Base-by-base conservation (phyloP, 2,329 filamentous ascomycete species). In the Exophiala sp. region DNA sequence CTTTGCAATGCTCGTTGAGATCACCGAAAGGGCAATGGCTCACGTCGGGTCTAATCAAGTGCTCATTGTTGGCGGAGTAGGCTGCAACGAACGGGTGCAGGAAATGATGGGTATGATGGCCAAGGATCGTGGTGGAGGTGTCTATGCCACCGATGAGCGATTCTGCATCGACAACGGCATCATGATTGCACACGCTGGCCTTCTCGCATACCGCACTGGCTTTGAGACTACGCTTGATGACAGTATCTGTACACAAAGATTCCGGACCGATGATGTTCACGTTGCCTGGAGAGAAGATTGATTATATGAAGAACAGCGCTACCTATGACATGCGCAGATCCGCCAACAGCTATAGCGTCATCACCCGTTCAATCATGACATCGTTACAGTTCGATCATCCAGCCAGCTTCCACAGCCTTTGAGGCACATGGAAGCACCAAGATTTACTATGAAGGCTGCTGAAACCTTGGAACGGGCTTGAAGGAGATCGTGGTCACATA, bases 121-220 rank as follows among this genome's bases (percentile, higher is more conserved):
- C 12, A 78, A 78, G 41, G 91, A 96, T 70, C 78, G 94, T 35
- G 89, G 91, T 49, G 94, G 94, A 3, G 91, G 84, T 65, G 89
- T 97, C 3, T 96, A 88, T 73, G 91, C 94, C 20, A 97, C 92
- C 0, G 94, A 99, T 69, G 94, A 99, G 77, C 80, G 94, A 42
- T 99, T 96, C 70, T 99, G 94, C 70, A 99, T 99, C 64, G 94
- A 99, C 72, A 99, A 99, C 66, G 94, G 94, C 45, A 97, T 99
- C 68, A 99, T 99, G 94, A 99, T 99, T 75, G 94, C 94, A 1
- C 92, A 99, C 71, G 94, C 94, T 1, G 94, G 94, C 2, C 72
- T 99, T 64, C 70, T 96, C 65, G 91, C 91, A 1, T 94, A 88
- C 69, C 79, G 85, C 70, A 91, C 85, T 12, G 92, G 92, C 1